Base-by-base conservation (phyloP, 2,329 filamentous ascomycete genomes). In the Periconia macrospinosa region DNA sequence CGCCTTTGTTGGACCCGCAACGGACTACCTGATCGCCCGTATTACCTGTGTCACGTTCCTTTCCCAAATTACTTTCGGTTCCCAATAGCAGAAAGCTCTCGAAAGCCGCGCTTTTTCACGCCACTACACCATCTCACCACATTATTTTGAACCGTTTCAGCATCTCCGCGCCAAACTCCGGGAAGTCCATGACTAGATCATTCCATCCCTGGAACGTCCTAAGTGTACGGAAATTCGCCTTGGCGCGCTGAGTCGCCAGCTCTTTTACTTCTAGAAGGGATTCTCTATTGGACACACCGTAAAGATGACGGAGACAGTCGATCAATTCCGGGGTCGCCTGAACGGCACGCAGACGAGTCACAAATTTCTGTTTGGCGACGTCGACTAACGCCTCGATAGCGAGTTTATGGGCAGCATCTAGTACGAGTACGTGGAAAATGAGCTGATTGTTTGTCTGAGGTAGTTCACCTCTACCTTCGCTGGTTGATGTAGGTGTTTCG, bases 311-410 rank as follows among this genome's bases (percentile, higher is more conserved):
- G 18, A 60, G 54, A 27, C 53, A 58, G 9, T 47, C 46, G 15
- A 60, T 40, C 50, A 60, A 46, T 30, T 58, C 58, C 1, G 10
- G 14, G 10, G 46, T 53, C 53, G 50, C 56, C 11, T 20, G 40
- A 3, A 48, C 49, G 15, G 30, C 8, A 13, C 35, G 23, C 20
- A 60, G 46, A 9, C 47, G 41, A 18, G 42, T 58, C 30, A 40
- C n/a, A 23, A 60, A 44, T 40, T 58, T 60, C 6, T 56, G 53
- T 30, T 45, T 56, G 8, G 53, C 48, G 2, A 60, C 47, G 17
- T 55, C 47, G 19, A 30, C 20, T 11, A 58, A 47, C 8, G 53
- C 37, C 13, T 42, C 18, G 41, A 60, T 58, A 14, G 48, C 56
- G 35, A 60, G 56, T 30, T 45, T 20, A 14, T 56, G 53, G 15